Evolutionary conservation across 495 filamentous ascomycete genomes (phyloP).

Genomic region (Tuber indicum): DNA sequence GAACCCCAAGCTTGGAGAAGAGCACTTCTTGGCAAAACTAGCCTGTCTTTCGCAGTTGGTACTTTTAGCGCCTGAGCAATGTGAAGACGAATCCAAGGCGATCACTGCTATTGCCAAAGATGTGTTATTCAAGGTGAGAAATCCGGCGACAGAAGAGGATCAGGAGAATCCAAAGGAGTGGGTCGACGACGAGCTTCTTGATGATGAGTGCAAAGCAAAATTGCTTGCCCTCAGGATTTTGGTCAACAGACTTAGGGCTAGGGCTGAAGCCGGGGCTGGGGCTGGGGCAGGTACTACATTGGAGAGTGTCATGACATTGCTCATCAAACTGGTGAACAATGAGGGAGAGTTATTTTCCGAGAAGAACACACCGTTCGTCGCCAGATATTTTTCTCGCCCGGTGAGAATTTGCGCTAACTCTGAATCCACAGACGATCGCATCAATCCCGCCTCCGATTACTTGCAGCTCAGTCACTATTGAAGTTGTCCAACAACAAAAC

Average conservation of each 20-base stretch:
- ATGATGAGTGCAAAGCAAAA: conserved; percentile 79
- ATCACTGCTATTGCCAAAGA: conserved; percentile 74
- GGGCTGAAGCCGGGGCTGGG: conserved; percentile 44
- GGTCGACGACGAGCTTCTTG: conserved; percentile 61
- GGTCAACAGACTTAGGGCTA: conserved; percentile 74
- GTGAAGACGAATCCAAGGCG: conserved; percentile 63
- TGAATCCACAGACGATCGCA: conserved; percentile 48
- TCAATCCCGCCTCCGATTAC: conserved; percentile 67
- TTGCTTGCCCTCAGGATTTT: conserved; percentile 81
- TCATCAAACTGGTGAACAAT: conserved; percentile 57
- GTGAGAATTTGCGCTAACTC: conserved; percentile 1
- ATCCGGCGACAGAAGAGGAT: conserved; percentile 48
- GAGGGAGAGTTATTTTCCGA: conserved; percentile 73
- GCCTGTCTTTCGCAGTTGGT: conserved; percentile 77
- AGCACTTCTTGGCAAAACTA: conserved; percentile 75
- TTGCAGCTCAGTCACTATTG: conserved; percentile 71
- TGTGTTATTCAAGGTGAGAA: conserved; percentile 64
- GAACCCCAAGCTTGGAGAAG: conserved; percentile 67
- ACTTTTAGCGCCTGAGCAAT: conserved; percentile 65
- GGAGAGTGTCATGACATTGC: conserved; percentile 62
- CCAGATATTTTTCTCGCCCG: neutral
- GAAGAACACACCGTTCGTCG: conserved; percentile 56
- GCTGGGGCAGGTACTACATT: conserved; percentile 11
- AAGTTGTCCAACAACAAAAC: conserved; percentile 70
- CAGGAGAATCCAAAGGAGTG: conserved; percentile 49